phyloP scores from a whole-genome alignment of 441 rosid species.

The Iberis amara region DNA sequence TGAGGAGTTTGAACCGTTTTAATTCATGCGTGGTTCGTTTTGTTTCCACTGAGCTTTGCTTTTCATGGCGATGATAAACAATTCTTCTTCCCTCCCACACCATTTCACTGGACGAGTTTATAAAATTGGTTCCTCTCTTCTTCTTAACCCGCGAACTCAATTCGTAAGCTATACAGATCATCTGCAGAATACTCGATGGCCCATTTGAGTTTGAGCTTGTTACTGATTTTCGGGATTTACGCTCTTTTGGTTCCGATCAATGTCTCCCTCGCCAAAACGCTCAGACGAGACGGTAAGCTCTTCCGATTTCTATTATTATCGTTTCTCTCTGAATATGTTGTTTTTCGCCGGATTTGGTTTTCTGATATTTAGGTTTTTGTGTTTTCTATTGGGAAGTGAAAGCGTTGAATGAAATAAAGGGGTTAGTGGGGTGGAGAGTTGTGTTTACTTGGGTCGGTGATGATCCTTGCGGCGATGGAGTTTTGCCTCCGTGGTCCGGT shows the following conservation, averaged over 20 bases:
- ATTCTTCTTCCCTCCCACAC: slow-evolving; percentile 14
- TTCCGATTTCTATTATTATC: background rate
- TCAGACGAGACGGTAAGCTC: slow-evolving; percentile 62
- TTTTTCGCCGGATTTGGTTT: background rate
- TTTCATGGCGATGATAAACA: slow-evolving; percentile 25
- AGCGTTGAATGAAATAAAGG: slow-evolving; percentile 77
- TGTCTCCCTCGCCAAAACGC: slow-evolving; percentile 52
- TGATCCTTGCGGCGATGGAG: slow-evolving; percentile 72
- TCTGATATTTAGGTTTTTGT: background rate
- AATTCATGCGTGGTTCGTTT: slow-evolving; percentile 20
- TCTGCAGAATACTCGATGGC: slow-evolving; percentile 30
- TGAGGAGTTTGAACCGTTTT: slow-evolving; percentile 19
- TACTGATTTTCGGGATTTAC: slow-evolving; percentile 28
- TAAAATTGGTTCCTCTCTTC: slow-evolving; percentile 4
- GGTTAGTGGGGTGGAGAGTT: slow-evolving; percentile 73
- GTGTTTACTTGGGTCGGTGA: slow-evolving; percentile 85
- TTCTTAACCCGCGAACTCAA: slow-evolving; percentile 9
- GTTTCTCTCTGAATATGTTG: background rate
- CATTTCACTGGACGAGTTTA: slow-evolving; percentile 10
- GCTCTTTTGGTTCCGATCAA: slow-evolving; percentile 32
- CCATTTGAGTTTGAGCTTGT: slow-evolving; percentile 17
- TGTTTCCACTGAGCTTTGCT: slow-evolving; percentile 22
- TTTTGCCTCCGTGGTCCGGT: slow-evolving; percentile 76
- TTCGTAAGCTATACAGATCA: background rate
- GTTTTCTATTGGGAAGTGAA: slow-evolving; percentile 37